A percentile compares a stretch with the other conserved stretches of the same genome.
Evolutionary conservation across 2,329 filamentous ascomycete species (phyloP).

Genomic region (Nigrospora sphaerica): DNA sequence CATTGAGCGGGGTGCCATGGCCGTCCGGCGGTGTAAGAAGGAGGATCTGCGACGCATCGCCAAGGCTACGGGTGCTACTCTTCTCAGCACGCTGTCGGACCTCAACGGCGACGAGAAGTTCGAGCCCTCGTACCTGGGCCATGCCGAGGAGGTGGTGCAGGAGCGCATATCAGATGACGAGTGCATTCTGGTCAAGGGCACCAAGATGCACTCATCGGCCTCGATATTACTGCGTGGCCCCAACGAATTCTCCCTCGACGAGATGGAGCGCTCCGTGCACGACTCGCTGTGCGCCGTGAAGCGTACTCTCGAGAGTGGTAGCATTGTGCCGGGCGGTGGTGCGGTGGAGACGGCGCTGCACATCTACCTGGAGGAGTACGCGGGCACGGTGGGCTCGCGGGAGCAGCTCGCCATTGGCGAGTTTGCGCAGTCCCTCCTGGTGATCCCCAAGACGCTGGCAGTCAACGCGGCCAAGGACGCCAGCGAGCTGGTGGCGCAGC

Average conservation of each 20-base stretch:
- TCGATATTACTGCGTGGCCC: conserved; percentile 93
- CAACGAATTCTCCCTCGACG: conserved; percentile 94
- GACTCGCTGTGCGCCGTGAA: conserved; percentile 96
- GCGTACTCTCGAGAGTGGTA: conserved; percentile 91
- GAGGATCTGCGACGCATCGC: conserved; percentile 94
- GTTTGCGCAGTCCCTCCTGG: conserved; percentile 88
- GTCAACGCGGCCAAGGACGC: conserved; percentile 97
- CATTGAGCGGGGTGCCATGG: conserved; percentile 91
- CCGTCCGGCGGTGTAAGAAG: conserved; percentile 94
- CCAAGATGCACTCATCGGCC: conserved; percentile 87
- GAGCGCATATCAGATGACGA: conserved; percentile 98
- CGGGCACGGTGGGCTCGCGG: conserved; percentile 90
- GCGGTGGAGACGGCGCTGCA: conserved; percentile 98
- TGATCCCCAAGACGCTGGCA: conserved; percentile 93
- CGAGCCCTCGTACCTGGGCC: conserved; percentile 79
- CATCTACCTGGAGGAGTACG: conserved; percentile 98
- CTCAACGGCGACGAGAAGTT: conserved; percentile 97
- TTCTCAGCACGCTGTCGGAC: conserved; percentile 90
- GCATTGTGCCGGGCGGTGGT: conserved; percentile 92
- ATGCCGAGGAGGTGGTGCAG: conserved; percentile 94
- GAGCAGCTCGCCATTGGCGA: conserved; percentile 98
- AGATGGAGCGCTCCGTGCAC: conserved; percentile 98
- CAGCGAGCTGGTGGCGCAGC: conserved; percentile 89
- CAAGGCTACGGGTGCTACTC: conserved; percentile 87
- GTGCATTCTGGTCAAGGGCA: conserved; percentile 94